Base-by-base conservation (phyloP, 306 rosid genomes). In the Quillaja saponaria region DNA sequence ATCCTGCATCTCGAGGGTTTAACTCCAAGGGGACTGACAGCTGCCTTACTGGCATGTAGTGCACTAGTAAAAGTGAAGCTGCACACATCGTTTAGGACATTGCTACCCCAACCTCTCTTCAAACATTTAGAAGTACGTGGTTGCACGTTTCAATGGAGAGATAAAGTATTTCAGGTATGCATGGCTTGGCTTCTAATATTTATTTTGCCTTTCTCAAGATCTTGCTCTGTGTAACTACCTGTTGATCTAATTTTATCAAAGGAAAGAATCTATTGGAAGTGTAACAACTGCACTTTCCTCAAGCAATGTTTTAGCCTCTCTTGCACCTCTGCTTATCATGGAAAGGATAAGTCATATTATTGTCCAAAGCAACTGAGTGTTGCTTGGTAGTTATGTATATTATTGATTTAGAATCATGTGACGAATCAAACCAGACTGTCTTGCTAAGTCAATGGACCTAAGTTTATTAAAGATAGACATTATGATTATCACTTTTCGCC, bases 21-120 rank as follows among this genome's bases (percentile, higher is more conserved):
- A 79, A 79, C 74, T 47, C 84, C 95, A 7, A 69, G 74, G 58
- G 95, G 99, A 41, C 84, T 92, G 13, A 87, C 91, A 37, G 84
- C 84, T n/a, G 78, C 94, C 55, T 78, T 92, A 51, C 73, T 92
- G 69, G 84, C 90, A 51, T 84, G 89, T 49, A 80, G 88, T 55
- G 80, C 76, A 3, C 55, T 92, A 35, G 89, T 87, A 11, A 92
- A 89, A 85, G 95, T 85, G 55, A 92, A 92, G 90, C 94, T 92
- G 44, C 99, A 92, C 16, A 55, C 78, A 19, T 80, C 87, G 51
- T 74, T 86, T 48, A 84, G 81, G 72, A 63, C 80, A 11, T 39
- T 53, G 55, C 69, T 92, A 12, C 94, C 99, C 0, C 64, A 77
- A 56, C 62, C 71, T 37, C 89, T 92, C 65, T 76, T 87, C 20